Conservation (phyloP, 83 land plant species). For the Diphasiastrum complanatum region DNA sequence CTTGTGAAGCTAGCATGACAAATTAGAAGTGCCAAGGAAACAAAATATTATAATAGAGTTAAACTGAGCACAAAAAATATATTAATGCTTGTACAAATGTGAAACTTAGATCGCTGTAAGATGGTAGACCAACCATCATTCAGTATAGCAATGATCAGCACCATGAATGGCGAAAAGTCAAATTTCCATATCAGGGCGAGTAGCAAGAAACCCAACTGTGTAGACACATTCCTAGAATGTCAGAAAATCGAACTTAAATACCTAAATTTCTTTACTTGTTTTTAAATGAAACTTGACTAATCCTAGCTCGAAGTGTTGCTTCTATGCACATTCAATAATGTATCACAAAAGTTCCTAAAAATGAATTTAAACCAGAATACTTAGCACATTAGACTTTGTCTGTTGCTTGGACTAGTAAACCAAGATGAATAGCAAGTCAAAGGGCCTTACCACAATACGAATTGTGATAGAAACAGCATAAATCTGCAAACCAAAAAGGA, state of each 20-base stretch:
- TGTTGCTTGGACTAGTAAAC: neutral
- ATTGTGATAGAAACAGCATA: constrained; percentile 30
- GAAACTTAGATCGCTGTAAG: no score
- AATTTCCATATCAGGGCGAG: constrained; percentile 1
- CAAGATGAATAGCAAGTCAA: no score
- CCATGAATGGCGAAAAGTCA: constrained; percentile 10
- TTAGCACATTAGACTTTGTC: neutral
- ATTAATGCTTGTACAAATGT: no score
- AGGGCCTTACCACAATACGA: constrained; percentile 31
- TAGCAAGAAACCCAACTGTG: constrained; percentile 10
- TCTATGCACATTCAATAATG: neutral
- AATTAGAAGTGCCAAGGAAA: no score
- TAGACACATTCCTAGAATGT: no score
- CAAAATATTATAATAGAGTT: no score
- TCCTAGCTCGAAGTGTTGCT: no score
- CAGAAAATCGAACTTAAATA: no score
- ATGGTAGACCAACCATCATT: neutral
- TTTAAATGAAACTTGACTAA: no score
- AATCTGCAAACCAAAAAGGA: constrained; percentile 18
- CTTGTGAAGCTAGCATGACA: no score
- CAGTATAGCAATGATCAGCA: neutral
- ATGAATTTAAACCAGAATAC: neutral
- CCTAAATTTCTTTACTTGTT: no score
- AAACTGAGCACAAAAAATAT: no score
- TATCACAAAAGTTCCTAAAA: neutral